Conservation (phyloP, 768 basidiomycete species). For the Suillus fuscotomentosus region DNA sequence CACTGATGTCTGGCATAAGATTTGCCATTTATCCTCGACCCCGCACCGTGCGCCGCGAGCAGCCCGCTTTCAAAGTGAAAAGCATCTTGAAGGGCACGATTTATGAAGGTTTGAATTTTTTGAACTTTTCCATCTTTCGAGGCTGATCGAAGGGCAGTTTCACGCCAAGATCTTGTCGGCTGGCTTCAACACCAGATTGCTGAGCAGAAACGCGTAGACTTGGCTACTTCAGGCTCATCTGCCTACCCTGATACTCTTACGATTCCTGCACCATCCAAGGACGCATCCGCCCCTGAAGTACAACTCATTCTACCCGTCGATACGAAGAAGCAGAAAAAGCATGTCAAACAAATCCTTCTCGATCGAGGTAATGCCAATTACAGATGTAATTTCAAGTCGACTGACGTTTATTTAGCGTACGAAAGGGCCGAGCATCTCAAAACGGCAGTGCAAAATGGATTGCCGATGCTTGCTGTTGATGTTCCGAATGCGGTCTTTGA, state of each 20-base stretch:
- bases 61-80: slow-evolving; percentile 77
- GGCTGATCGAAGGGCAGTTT: slow-evolving; percentile 36
- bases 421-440: slow-evolving; percentile 59
- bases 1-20: slow-evolving; percentile 47
- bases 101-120: slow-evolving; percentile 55
- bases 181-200: slow-evolving; percentile 78
- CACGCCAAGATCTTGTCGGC: slow-evolving; percentile 67
- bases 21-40: slow-evolving; percentile 55
- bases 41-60: slow-evolving; percentile 54
- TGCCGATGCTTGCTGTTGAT: slow-evolving; percentile 74
- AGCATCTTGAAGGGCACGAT: slow-evolving; percentile 79
- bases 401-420: slow-evolving; percentile 45
- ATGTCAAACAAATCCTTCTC: slow-evolving; percentile 64
- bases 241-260: slow-evolving; percentile 40
- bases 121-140: not conserved
- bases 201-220: slow-evolving; percentile 76
- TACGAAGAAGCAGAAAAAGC: slow-evolving; percentile 71
- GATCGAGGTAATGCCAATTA: slow-evolving; percentile 53
- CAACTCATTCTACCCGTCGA: slow-evolving; percentile 69
- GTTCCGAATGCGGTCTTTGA: slow-evolving; percentile 63
- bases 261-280: slow-evolving; percentile 32
- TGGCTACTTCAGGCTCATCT: slow-evolving; percentile 58
- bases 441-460: slow-evolving; percentile 53
- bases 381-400: not conserved
- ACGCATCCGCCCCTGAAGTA: slow-evolving; percentile 43